Conservation (phyloP, 345 rosid genomes). For the Capsella bursapastoris region DNA sequence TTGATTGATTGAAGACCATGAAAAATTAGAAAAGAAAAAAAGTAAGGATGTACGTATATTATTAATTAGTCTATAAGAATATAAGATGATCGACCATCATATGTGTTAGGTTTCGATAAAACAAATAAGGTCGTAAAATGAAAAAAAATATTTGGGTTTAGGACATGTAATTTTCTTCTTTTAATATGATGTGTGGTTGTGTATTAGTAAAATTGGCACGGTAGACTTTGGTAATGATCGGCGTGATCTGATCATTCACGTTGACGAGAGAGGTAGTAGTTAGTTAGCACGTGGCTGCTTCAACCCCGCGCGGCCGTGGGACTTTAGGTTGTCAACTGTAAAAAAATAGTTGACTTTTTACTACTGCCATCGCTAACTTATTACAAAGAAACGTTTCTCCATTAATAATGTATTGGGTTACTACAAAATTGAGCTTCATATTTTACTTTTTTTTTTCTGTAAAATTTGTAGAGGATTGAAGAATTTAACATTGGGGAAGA, state of each 20-base stretch:
- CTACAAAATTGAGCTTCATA: too few species aligned
- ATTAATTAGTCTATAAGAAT: not conserved
- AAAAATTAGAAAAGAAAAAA: too few species aligned
- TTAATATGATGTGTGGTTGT: not conserved
- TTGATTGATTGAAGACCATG: constrained; percentile 12
- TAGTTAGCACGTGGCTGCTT: constrained; percentile 35
- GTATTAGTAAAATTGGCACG: not conserved
- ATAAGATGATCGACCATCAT: too few species aligned
- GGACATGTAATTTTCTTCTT: not conserved
- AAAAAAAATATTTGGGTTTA: not conserved
- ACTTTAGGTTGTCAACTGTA: constrained; percentile 23
- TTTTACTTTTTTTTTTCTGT: not conserved
- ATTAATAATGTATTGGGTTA: too few species aligned
- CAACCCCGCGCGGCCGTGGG: not conserved
- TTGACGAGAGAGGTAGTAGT: constrained; percentile 16
- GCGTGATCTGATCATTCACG: constrained; percentile 26
- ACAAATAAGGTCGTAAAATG: not conserved
- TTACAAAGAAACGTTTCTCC: not conserved
- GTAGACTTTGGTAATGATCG: constrained; percentile 23
- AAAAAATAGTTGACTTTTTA: constrained; percentile 34
- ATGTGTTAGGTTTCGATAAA: not conserved
- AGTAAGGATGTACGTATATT: not conserved
- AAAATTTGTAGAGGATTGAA: not conserved
- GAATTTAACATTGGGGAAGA: constrained; percentile 20
- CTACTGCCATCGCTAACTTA: not conserved